Base-by-base conservation (phyloP, 495 filamentous ascomycete genomes). In the Penicillium egyptiacum region DNA sequence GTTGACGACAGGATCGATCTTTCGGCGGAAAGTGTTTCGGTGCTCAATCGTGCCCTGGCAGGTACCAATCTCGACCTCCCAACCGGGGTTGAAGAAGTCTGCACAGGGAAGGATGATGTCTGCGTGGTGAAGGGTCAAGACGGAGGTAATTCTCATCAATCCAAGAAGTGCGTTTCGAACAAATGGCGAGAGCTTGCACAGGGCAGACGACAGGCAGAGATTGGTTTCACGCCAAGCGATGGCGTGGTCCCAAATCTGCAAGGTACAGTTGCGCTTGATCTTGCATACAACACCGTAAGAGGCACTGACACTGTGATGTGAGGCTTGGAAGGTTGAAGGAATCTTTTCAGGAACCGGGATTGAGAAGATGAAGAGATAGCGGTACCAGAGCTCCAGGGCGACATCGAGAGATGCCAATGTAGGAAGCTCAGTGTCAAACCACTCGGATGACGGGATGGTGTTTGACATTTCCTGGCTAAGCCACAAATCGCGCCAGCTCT, bases 241-340 rank as follows among this genome's bases (percentile, higher is more conserved):
- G 46, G 82, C 83, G 58, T 88, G 85, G 57, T 88, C 85, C 85
- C 85, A 88, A 55, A 88, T 83, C 57, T 85, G 82, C 40, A 86
- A 72, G 1, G 81, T 86, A 53, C 79, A 82, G 35, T 78, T 77
- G 16, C 83, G 75, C 63, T 83, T 83, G 46, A 86, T 75, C 66
- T 87, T 88, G 69, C 83, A 84, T n/a, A 87, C 76, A 28, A 87
- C 79, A 17, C 85, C 85, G 44, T 87, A 88, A 0, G 83, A 80
- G 10, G 83, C 83, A 56, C 82, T 82, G 44, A 84, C 78, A 58
- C 82, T 83, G 66, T 88, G 85, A 47, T 88, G 85, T 0, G 85
- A 86, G 17, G 81, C 81, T 64, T 88, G 85, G 72, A 88, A 87
- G 1, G 87, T 80, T n/a, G 71, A 73, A 7, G 85, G 85, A 26